A percentile compares a stretch with the other conserved stretches of the same genome.
Evolutionary conservation across 164 flowering plant genomes (phyloP).

Genomic region (Umbilicus rupestris): DNA sequence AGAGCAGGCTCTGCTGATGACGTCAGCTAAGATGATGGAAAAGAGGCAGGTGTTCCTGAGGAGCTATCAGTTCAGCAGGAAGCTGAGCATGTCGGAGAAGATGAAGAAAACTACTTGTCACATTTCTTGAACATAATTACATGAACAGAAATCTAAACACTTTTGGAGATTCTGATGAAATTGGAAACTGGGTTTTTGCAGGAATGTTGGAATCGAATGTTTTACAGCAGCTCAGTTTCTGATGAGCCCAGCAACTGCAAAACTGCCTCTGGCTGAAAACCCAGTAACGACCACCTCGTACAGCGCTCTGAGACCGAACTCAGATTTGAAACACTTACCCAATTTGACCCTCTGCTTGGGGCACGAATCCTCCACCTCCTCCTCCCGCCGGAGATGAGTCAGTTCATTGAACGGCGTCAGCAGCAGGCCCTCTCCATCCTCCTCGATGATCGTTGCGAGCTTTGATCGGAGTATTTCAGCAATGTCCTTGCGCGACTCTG

Average conservation of each 20-base stretch:
- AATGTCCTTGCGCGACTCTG: slow-evolving; percentile 29
- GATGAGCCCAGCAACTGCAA: background rate
- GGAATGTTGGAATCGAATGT: no score
- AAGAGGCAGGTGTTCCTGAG: slow-evolving; percentile 64
- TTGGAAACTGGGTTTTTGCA: no score
- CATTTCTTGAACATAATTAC: no score
- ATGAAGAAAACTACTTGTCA: no score
- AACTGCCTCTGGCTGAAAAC: background rate
- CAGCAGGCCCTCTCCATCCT: slow-evolving; percentile 7
- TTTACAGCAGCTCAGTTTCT: background rate
- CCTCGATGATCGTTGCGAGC: slow-evolving; percentile 43
- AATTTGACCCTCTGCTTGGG: background rate
- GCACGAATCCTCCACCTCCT: background rate
- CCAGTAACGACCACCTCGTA: background rate
- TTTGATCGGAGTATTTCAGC: slow-evolving; percentile 34
- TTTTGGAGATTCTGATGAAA: no score
- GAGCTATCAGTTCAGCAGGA: slow-evolving; percentile 63
- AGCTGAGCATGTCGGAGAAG: slow-evolving; percentile 35
- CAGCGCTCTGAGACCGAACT: background rate
- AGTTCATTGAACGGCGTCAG: background rate
- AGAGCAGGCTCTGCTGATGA: background rate
- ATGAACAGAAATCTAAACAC: no score
- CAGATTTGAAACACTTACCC: slow-evolving; percentile 3
- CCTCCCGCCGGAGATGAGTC: background rate
- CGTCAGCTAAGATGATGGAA: slow-evolving; percentile 20